Evolutionary conservation across 2,329 filamentous ascomycete species (phyloP), one percentile per base, ranked within the genome.

Genomic region (Thielaviopsis euricoi): DNA sequence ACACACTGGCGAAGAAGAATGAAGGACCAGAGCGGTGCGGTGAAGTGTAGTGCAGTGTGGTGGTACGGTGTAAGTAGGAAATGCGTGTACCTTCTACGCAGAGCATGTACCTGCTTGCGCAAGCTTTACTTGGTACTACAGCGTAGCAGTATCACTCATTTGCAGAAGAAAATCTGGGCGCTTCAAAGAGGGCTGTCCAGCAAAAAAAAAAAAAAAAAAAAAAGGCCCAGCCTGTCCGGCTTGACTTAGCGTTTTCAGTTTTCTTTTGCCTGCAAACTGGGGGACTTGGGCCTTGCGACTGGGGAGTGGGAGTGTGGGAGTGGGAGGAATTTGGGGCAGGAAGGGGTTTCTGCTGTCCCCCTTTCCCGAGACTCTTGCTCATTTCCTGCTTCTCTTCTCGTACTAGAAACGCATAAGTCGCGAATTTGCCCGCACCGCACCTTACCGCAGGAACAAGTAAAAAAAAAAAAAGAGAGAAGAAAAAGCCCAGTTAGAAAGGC

Each of bases 291-390:
- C 37, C 17, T n/a, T n/a, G n/a, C n/a, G n/a, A n/a, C 15, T 15
- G 37, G 37, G 17, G 37, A 17, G 37, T 15, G 13, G 37, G 13
- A 43, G 13, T 43, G 37, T 43, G 53, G 37, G 56, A 54, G 22
- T 52, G 21, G 37, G 13, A 43, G 37, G 37, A 43, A 43, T 43
- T 40, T 43, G 53, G 37, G 51, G 53, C 21, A 52, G 33, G 56
- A 55, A 21, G 58, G 58, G 58, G 58, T 56, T 51, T 59, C 50
- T 59, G 48, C 49, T 23, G 46, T 26, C 58, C 58, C 57, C 58
- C 58, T 56, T 59, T 56, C 48, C 53, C n/a, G 33, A 48, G 25
- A 50, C 58, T 33, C 37, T 40, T 46, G 40, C 48, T 56, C 48
- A 59, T 59, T 58, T 58, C 57, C 57, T 55, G 37, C 26, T 55